Conservation (phyloP, 257 asterid genomes). For the Nemophila menziesii region DNA sequence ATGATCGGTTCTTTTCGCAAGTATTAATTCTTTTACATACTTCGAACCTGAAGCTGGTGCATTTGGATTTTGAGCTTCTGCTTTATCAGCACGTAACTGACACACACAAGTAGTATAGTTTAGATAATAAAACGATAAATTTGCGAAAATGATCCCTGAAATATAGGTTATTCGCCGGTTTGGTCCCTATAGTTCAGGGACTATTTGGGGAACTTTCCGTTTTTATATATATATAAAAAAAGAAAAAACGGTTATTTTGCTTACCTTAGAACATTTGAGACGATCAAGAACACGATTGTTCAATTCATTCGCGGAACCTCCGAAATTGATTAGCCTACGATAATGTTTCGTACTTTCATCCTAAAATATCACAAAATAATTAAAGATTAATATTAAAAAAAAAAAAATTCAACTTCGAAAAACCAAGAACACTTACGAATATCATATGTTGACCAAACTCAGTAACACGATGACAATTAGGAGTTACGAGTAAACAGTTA, state of each 20-base stretch:
- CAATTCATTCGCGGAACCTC: constrained; percentile 71
- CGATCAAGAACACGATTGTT: constrained; percentile 67
- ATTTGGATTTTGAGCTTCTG: constrained; percentile 39
- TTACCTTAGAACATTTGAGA: constrained; percentile 78
- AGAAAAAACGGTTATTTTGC: constrained; percentile 12
- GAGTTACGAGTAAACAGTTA: constrained; percentile 67
- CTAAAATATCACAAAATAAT: constrained; percentile 24
- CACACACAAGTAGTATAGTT: constrained; percentile 21
- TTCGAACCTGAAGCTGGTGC: constrained; percentile 60
- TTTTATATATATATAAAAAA: constrained; percentile 1
- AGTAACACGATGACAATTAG: constrained; percentile 78
- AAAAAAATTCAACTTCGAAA: constrained; percentile 4
- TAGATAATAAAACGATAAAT: constrained; percentile 11
- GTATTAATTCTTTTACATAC: constrained; percentile 64
- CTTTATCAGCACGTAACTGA: constrained; percentile 75
- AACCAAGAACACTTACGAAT: constrained; percentile 38
- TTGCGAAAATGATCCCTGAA: too few species aligned
- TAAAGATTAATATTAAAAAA: not conserved
- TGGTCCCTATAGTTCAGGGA: constrained; percentile 6
- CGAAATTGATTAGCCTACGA: constrained; percentile 58
- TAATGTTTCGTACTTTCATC: constrained; percentile 62
- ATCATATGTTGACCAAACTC: constrained; percentile 69
- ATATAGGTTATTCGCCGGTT: too few species aligned
- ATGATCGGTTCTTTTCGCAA: constrained; percentile 75
- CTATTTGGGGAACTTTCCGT: too few species aligned